phyloP scores from a whole-genome alignment of 2,329 filamentous ascomycete genomes.

The Fonsecaea multimorphosa region DNA sequence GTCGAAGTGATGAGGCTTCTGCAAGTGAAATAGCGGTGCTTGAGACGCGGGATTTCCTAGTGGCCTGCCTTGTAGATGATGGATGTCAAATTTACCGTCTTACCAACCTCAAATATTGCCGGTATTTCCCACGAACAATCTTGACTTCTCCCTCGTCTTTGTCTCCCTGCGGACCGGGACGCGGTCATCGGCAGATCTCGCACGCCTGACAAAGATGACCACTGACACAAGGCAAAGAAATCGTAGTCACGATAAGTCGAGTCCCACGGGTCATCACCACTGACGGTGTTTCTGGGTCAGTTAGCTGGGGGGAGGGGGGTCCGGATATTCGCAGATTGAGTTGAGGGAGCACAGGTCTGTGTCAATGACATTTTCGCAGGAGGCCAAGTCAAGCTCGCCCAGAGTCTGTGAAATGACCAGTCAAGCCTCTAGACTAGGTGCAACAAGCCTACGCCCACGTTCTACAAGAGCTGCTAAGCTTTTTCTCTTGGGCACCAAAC shows the following conservation, averaged over 20 bases:
- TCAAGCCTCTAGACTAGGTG: constrained; percentile 17
- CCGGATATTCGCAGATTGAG: background rate
- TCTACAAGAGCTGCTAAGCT: constrained; percentile 18
- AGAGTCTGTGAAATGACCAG: constrained; percentile 9
- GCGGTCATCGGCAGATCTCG: background rate
- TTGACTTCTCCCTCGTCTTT: background rate
- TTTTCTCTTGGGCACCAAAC: constrained; percentile 12
- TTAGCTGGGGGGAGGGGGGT: background rate
- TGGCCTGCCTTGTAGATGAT: background rate
- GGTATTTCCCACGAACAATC: background rate
- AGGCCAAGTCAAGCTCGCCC: constrained; percentile 17
- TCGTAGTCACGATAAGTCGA: background rate
- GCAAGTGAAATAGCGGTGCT: background rate
- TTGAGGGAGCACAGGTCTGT: background rate
- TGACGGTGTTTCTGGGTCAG: background rate
- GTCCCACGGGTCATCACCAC: background rate
- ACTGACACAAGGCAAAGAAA: background rate
- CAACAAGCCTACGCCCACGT: background rate
- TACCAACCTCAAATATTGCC: background rate
- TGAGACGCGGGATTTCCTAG: background rate
- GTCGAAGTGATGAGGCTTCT: background rate
- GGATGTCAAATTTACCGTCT: background rate
- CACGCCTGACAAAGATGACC: background rate
- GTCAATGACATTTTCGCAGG: background rate
- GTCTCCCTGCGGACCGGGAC: background rate